Evolutionary conservation across 768 basidiomycete species (phyloP), one percentile per base, ranked within the genome.

Genomic region (Xerocomellus dryophilus): DNA sequence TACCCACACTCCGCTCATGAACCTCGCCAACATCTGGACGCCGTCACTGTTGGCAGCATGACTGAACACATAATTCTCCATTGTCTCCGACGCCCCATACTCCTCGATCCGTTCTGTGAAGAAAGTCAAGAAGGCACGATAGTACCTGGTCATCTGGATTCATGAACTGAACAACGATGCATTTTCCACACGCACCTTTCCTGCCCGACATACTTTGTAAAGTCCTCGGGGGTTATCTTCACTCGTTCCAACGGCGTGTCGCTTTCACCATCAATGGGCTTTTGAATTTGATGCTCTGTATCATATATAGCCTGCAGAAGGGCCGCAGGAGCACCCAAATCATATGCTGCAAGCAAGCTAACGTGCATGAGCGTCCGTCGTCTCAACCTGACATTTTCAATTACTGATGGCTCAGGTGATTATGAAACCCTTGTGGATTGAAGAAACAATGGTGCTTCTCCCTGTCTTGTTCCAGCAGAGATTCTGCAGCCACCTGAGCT

Each of bases 391-490:
- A 31, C 7, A 14, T 32, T 23, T 7, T 38, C 10, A 60, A 78
- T 66, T 47, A 83, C 82, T 84, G 82, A 59, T 85, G 82, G 58
- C 76, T 78, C 14, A 81, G 65, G 63, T 85, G 83, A 62, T 83
- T 83, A 59, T 85, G 82, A 27, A 83, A 71, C 3, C 74, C 73
- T 17, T 71, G 67, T 17, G 63, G 47, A 11, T 73, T 66, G 59
- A 75, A 81, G 61, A 75, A 78, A 61, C 81, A 81, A 55, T 84
- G 82, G 54, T 82, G 76, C 15, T 66, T 61, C 50, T 78, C 68
- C 15, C 77, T 74, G 59, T 84, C 82, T 44, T 73, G 68, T 52
- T 74, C 66, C 36, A 85, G 61, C 9, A 85, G 71, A 21, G 72
- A 71, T 61, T 81, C 79, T 1, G 62, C 65, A 14, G 69, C 58